A percentile compares a stretch with the other conserved stretches of the same genome.
phyloP scores from a whole-genome alignment of 371 early-diverging fungal species.

The Mucor velutinosus region DNA sequence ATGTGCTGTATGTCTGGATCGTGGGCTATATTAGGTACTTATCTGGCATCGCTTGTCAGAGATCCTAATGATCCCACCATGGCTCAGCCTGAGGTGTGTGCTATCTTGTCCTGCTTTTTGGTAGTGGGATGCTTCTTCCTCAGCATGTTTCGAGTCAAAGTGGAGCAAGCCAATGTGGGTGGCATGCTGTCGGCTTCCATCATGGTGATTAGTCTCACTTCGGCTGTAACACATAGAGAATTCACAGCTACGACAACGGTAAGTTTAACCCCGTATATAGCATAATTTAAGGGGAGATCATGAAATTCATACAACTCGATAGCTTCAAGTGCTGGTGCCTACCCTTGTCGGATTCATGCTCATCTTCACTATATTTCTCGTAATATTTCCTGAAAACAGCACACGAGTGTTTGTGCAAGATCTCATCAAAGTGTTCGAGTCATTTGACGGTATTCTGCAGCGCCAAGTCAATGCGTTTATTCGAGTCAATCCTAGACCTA shows the following conservation, averaged over 20 bases:
- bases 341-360: conserved; percentile 34
- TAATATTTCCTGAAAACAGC: conserved; percentile 45
- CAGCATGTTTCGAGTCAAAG: conserved; percentile 41
- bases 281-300: background rate
- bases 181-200: conserved; percentile 53
- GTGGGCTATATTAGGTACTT: conserved; percentile 45
- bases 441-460: conserved; percentile 33
- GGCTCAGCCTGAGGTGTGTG: conserved; percentile 36
- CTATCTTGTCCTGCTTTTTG: conserved; percentile 33
- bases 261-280: no score
- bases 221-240: conserved; percentile 29
- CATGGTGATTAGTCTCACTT: conserved; percentile 40
- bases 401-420: conserved; percentile 40
- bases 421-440: conserved; percentile 31
- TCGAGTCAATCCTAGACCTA: conserved; percentile 9
- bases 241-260: conserved; percentile 33
- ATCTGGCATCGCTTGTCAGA: conserved; percentile 35
- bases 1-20: conserved; percentile 44
- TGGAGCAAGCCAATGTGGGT: conserved; percentile 50
- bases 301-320: background rate
- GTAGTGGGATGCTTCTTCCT: conserved; percentile 39
- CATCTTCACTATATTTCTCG: conserved; percentile 30
- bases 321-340: conserved; percentile 29
- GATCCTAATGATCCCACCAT: conserved; percentile 18
- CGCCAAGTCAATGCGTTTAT: conserved; percentile 37